A percentile compares a stretch with the other conserved stretches of the same genome.
phyloP scores from a whole-genome alignment of 768 basidiomycete genomes.

The Termitomyces sp. region DNA sequence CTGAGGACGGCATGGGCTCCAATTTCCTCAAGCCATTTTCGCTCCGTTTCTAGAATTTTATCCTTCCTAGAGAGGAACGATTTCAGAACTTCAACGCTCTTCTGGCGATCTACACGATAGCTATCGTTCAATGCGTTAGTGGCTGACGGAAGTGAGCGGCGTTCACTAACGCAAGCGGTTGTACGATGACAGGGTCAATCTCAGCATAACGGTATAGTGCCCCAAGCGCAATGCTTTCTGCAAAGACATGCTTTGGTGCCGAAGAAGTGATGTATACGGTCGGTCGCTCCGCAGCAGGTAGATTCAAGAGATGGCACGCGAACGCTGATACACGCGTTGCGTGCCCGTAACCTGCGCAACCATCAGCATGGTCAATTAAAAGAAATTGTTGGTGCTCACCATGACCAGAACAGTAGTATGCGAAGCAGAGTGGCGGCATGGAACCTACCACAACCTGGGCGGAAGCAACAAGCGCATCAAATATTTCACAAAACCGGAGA shows the following conservation, averaged over 20 bases:
- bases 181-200: constrained; percentile 79
- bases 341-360: constrained; percentile 70
- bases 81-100: constrained; percentile 62
- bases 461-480: constrained; percentile 10
- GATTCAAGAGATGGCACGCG: constrained; percentile 53
- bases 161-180: constrained; percentile 72
- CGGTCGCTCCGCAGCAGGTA: constrained; percentile 38
- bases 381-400: constrained; percentile 37
- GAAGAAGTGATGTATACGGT: constrained; percentile 68
- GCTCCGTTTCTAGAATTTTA: constrained; percentile 51
- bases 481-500: background rate
- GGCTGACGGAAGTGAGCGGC: too few relatives aligned
- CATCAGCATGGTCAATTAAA: background rate
- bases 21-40: constrained; percentile 52
- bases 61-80: constrained; percentile 59
- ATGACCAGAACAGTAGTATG: constrained; percentile 77
- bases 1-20: constrained; percentile 62
- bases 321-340: constrained; percentile 82
- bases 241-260: constrained; percentile 70
- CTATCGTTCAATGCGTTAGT: constrained; percentile 30
- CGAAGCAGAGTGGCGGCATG: constrained; percentile 40
- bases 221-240: constrained; percentile 59
- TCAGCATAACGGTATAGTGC: constrained; percentile 68
- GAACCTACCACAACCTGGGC: constrained; percentile 1
- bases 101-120: constrained; percentile 70